Base-by-base conservation (phyloP, 2,329 filamentous ascomycete genomes). In the Exophiala sideris region DNA sequence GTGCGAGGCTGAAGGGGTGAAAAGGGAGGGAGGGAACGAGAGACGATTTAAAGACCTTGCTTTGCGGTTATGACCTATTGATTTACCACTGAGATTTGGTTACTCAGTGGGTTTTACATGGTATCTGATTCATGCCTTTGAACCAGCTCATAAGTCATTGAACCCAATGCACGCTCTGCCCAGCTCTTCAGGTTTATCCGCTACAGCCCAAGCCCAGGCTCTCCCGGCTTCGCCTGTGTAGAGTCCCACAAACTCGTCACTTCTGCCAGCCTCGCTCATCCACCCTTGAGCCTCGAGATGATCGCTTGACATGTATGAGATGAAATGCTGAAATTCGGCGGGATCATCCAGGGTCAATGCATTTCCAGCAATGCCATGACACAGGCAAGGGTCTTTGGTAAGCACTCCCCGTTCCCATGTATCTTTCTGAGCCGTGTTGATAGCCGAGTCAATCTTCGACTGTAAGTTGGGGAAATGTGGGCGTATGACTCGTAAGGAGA, bases 281-380 rank as follows among this genome's bases (percentile, higher is more conserved):
- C 61, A 62, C 5, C 50, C 52, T 18, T 49, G 36, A 29, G 66
- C 10, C 39, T 62, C 62, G 11, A 64, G 52, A 16, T 29, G n/a
- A 3, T 56, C 47, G 41, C 42, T 60, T 20, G 55, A 48, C 54
- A 58, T 60, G 24, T 33, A 56, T 4, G 36, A 24, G 35, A 64
- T 35, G 33, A 62, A 57, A 39, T 57, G 49, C 33, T 57, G 38
- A 29, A 64, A 64, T 24, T 54, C 20, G 9, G 39, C 50, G 18
- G 52, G 52, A 34, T 56, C 47, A n/a, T 54, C 58, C n/a, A 65
- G 35, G n/a, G 58, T 58, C 24, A 88, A 69, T 12, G 83, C 81
- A 64, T 87, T 87, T 6, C 84, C 82, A 11, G 81, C 76, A 24
- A 86, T 81, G 0, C 84, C 81, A 63, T 88, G 84, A 63, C 84